Evolutionary conservation across 148 eudicot genomes (phyloP), one percentile per base, ranked within the genome.

Genomic region (Salicornia ramosissima): DNA sequence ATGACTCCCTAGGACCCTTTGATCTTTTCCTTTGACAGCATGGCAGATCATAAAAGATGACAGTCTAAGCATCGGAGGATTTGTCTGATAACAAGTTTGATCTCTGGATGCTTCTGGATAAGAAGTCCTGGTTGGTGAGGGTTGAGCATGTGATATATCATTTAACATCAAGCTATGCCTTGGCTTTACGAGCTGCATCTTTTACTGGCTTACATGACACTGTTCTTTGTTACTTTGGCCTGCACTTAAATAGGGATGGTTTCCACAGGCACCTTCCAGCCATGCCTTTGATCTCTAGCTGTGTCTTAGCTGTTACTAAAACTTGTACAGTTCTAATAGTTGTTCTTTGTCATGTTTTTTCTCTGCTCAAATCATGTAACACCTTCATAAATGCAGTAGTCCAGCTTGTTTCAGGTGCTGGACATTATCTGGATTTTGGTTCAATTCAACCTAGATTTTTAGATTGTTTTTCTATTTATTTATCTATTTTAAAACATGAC

Each of bases 1-100:
- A 80, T 39, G 92, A 90, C 57, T 86, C 88, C 8, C 71, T 80
- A 74, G 90, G 88, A 46, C 83, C 92, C 5, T 86, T 84, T 65
- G 90, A 87, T 84, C 75, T 79, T n/a, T n/a, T 71, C 78, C 80
- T 50, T 43, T 75, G 68, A 64, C 79, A 9, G 52, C 82, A 0
- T 61, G 69, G 22, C 81, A 78, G 64, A 68, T 69, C 22, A 74
- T 71, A 53, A 75, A 81, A 51, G 81, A 73, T 18, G 88, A 78
- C 69, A 65, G 64, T 66, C n/a, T 74, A 72, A 63, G 80, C 74
- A 29, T 80, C 45, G 69, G 86, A 26, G 76, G 64, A 61, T 39
- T 81, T 60, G 69, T 85, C 43, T 52, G 76, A 70, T 85, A 78
- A 71, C 74, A 29, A 69, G 31, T 46, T 65, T 16, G 52, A 36